Conservation (phyloP, 2,329 filamentous ascomycete species). For the Xylariaceae sp. region DNA sequence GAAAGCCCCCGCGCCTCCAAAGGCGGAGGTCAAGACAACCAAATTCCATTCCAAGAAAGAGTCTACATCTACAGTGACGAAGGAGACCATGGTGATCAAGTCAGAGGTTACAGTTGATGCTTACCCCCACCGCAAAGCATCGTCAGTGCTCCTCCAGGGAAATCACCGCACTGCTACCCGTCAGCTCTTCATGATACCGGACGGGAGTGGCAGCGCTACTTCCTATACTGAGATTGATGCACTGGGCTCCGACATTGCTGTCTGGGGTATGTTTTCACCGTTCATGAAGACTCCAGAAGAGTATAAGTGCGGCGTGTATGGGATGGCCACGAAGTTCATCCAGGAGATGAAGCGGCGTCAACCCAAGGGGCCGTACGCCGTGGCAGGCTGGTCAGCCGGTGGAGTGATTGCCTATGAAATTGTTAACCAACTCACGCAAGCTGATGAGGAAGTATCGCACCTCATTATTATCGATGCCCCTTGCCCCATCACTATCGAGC, state of each 20-base stretch:
- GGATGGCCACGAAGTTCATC: conserved; percentile 59
- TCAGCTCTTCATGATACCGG: conserved; percentile 50
- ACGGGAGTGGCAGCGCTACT: conserved; percentile 57
- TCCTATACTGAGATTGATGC: conserved; percentile 59
- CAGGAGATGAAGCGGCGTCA: conserved; percentile 67
- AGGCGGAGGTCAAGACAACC: conserved; percentile 26
- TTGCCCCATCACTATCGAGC: conserved; percentile 62
- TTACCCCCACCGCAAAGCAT: conserved; percentile 47
- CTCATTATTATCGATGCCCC: conserved; percentile 63
- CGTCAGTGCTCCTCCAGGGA: conserved; percentile 43
- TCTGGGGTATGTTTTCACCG: conserved; percentile 61
- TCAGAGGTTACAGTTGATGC: conserved; percentile 35
- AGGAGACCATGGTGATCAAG: conserved; percentile 38
- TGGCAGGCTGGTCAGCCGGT: conserved; percentile 72
- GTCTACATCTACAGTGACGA: conserved; percentile 25
- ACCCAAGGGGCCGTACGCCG: conserved; percentile 59
- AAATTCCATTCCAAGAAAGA: conserved; percentile 22
- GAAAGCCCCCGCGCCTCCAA: conserved; percentile 27
- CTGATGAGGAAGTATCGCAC: conserved; percentile 51
- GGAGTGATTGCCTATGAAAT: conserved; percentile 67
- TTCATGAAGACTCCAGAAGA: conserved; percentile 65
- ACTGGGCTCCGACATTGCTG: conserved; percentile 41
- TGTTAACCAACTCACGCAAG: conserved; percentile 52
- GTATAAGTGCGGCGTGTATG: conserved; percentile 60
- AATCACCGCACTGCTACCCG: conserved; percentile 43